Percentiles rank a stretch among this genome's conserved stretches.
phyloP scores from a whole-genome alignment of 129 eudicot genomes.

The Arctium minus region DNA sequence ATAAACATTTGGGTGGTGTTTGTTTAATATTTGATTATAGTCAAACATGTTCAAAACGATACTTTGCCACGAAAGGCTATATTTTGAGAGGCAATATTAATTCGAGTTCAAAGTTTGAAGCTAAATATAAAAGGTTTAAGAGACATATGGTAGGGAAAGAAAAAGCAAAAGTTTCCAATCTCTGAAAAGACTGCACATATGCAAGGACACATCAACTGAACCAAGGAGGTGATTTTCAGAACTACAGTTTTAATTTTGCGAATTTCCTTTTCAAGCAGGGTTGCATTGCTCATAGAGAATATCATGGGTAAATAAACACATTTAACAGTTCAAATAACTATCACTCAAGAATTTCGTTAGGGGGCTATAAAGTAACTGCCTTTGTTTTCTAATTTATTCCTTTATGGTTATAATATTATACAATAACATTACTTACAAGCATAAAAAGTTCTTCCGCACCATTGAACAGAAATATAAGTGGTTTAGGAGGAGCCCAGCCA shows the following conservation, averaged over 20 bases:
- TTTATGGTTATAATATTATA: background rate
- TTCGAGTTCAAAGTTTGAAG: background rate
- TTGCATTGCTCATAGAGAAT: background rate
- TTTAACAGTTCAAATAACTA: background rate
- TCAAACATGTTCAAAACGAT: background rate
- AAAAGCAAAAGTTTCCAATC: background rate
- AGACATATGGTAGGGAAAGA: background rate
- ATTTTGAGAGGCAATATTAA: too few relatives aligned
- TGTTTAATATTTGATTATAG: background rate
- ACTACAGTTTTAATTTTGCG: background rate
- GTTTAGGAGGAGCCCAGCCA: constrained; percentile 83
- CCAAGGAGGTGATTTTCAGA: background rate
- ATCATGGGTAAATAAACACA: background rate
- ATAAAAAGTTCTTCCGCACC: constrained; percentile 98
- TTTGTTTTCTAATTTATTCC: background rate
- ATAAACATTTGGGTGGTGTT: background rate
- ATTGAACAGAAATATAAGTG: constrained; percentile 87
- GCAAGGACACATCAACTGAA: background rate
- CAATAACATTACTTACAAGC: constrained; percentile 54
- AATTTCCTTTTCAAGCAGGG: background rate
- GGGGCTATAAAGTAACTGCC: background rate
- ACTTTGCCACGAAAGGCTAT: background rate
- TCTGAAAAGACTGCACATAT: background rate
- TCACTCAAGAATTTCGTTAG: background rate
- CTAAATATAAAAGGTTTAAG: too few relatives aligned